phyloP scores from a whole-genome alignment of 192 early-diverging fungal species.

The Linderina pennispora region DNA sequence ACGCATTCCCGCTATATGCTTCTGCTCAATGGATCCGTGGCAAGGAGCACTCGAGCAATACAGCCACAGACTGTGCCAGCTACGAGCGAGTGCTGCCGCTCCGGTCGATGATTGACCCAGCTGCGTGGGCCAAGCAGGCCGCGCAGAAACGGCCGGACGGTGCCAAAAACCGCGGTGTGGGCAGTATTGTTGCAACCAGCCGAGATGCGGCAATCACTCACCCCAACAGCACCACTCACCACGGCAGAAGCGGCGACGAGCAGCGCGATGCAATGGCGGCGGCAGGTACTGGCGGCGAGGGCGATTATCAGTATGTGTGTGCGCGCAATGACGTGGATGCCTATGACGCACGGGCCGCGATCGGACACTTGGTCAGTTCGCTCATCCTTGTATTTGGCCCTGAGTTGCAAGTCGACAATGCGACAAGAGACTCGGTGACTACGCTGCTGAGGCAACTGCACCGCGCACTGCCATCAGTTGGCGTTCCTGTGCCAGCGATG shows the following conservation, averaged over 20 bases:
- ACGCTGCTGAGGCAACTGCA: constrained; percentile 74
- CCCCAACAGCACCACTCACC: constrained; percentile 37
- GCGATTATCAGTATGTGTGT: constrained; percentile 27
- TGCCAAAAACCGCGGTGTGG: constrained; percentile 41
- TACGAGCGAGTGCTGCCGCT: constrained; percentile 13
- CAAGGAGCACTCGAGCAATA: constrained; percentile 12
- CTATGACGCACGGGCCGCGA: constrained; percentile 48
- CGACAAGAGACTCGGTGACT: constrained; percentile 73
- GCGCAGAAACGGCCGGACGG: neutral
- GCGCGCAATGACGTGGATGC: constrained; percentile 54
- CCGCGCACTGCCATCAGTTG: constrained; percentile 48
- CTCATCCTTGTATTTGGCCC: constrained; percentile 88
- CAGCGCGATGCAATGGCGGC: neutral
- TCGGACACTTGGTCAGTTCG: constrained; percentile 87
- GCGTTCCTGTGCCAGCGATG: neutral
- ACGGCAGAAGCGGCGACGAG: constrained; percentile 19
- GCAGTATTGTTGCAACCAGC: constrained; percentile 57
- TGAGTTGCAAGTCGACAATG: constrained; percentile 69
- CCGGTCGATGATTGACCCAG: neutral
- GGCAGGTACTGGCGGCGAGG: neutral
- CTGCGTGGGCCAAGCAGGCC: neutral
- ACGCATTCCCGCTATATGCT: constrained; percentile 51
- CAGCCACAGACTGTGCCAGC: neutral
- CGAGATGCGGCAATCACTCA: constrained; percentile 53
- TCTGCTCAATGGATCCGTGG: constrained; percentile 36